phyloP scores from a whole-genome alignment of 2,329 filamentous ascomycete species.

The Mycosphaerelloides madeirae region DNA sequence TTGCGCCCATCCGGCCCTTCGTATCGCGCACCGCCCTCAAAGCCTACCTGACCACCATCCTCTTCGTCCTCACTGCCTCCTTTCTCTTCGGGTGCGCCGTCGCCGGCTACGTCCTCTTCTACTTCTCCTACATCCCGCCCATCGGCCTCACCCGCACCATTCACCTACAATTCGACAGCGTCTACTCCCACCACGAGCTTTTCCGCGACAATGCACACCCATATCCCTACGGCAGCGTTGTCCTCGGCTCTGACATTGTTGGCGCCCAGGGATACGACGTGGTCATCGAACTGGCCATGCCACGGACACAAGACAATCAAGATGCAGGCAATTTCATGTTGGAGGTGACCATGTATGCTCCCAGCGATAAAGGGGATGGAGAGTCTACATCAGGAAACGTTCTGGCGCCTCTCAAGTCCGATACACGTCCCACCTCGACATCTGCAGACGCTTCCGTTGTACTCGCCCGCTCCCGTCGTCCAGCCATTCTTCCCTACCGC shows the following conservation, averaged over 20 bases:
- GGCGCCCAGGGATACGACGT: conserved; percentile 81
- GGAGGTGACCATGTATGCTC: conserved; percentile 61
- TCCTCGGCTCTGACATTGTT: conserved; percentile 53
- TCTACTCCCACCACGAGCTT: conserved; percentile 15
- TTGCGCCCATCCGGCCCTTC: conserved; percentile 51
- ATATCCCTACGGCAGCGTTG: conserved; percentile 50
- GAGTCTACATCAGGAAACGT: conserved; percentile 1
- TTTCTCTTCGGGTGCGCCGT: conserved; percentile 55
- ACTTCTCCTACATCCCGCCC: conserved; percentile 63
- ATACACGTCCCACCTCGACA: conserved; percentile 12
- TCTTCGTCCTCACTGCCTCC: conserved; percentile 50
- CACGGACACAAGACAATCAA: conserved; percentile 70
- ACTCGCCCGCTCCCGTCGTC: conserved; percentile 57
- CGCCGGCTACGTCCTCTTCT: conserved; percentile 62
- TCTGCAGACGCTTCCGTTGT: conserved; percentile 19
- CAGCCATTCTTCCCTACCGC: conserved; percentile 74
- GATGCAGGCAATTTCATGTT: conserved; percentile 92
- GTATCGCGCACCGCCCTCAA: conserved; percentile 59
- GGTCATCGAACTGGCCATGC: conserved; percentile 67
- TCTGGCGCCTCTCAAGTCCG: conserved; percentile 17
- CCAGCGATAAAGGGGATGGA: conserved; percentile 27
- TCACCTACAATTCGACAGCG: conserved; percentile 62
- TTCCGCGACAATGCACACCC: conserved; percentile 14
- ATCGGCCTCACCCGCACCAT: conserved; percentile 58
- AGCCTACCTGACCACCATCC: conserved; percentile 58